Evolutionary conservation across 148 eudicot genomes (phyloP).

Genomic region (Polygonum aviculare): DNA sequence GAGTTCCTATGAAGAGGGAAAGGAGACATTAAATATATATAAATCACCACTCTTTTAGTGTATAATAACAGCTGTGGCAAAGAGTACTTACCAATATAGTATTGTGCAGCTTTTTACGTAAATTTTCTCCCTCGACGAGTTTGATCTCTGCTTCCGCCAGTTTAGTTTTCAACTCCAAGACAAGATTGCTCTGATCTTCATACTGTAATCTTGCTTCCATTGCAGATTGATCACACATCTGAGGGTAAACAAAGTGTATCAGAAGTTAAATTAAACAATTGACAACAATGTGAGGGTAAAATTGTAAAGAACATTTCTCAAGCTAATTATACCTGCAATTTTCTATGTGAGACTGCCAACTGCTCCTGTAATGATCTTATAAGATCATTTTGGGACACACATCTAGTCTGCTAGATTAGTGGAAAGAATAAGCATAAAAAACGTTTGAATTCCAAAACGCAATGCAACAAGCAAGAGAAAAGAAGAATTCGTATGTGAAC

Average conservation of each 20-base stretch:
- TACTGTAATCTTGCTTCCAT: constrained; percentile 55
- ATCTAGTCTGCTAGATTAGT: constrained; percentile 36
- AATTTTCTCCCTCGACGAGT: constrained; percentile 77
- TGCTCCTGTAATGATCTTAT: constrained; percentile 59
- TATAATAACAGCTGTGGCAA: not conserved
- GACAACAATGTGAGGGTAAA: not conserved
- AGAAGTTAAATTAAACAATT: not conserved
- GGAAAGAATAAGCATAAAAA: constrained; percentile 13
- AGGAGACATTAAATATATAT: not conserved
- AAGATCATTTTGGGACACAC: constrained; percentile 55
- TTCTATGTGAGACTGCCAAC: constrained; percentile 57
- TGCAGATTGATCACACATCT: constrained; percentile 69
- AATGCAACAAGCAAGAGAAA: not conserved
- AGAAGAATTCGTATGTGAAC: constrained; percentile 21
- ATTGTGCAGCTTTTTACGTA: constrained; percentile 90
- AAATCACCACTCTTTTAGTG: not conserved
- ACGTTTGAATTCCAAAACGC: not conserved
- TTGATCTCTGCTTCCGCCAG: constrained; percentile 74
- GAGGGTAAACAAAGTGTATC: constrained; percentile 7
- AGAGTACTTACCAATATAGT: constrained; percentile 71
- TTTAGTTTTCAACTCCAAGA: constrained; percentile 54
- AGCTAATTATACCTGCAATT: constrained; percentile 45
- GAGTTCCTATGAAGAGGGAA: constrained; percentile 48
- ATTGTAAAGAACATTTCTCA: no score
- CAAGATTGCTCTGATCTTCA: constrained; percentile 55